Percentiles rank a stretch among this genome's conserved stretches.
Evolutionary conservation across 1,284 basidiomycete species (phyloP).

Genomic region (Puccinia coronata): DNA sequence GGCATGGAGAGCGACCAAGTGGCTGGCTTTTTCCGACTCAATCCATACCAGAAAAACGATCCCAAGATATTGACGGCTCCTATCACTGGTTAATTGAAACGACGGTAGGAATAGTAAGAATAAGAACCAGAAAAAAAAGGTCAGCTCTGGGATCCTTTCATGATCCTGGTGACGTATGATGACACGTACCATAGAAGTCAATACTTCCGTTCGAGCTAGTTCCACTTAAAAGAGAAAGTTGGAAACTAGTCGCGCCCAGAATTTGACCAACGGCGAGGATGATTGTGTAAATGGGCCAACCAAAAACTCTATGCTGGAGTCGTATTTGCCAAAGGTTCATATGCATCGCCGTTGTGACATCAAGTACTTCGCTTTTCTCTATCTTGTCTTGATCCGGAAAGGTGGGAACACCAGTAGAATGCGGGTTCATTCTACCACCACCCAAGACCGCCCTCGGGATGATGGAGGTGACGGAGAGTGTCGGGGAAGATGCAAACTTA

Average conservation of each 20-base stretch:
- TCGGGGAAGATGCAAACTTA: constrained; percentile 26
- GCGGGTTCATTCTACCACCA: background rate
- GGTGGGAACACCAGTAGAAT: background rate
- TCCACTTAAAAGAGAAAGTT: constrained; percentile 82
- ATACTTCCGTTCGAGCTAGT: constrained; percentile 75
- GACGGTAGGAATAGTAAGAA: background rate
- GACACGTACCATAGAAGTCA: constrained; percentile 69
- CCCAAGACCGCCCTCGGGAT: background rate
- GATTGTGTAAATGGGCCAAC: constrained; percentile 88
- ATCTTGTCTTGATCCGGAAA: background rate
- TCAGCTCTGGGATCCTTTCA: background rate
- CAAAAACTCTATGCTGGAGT: constrained; percentile 56
- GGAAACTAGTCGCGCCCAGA: constrained; percentile 84
- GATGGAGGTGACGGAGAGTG: constrained; percentile 5
- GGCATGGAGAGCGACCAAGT: constrained; percentile 79
- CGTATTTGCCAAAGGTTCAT: constrained; percentile 48
- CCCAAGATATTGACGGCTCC: constrained; percentile 80
- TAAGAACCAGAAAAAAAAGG: background rate
- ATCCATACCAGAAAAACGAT: constrained; percentile 79
- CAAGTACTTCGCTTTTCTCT: background rate
- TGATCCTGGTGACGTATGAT: too few relatives aligned
- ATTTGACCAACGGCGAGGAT: constrained; percentile 80
- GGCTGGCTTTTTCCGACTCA: constrained; percentile 83
- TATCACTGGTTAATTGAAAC: constrained; percentile 62
- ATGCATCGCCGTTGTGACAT: constrained; percentile 16